Evolutionary conservation across 257 asterid genomes (phyloP), one percentile per base, ranked within the genome.

Genomic region (Gentiana straminea): DNA sequence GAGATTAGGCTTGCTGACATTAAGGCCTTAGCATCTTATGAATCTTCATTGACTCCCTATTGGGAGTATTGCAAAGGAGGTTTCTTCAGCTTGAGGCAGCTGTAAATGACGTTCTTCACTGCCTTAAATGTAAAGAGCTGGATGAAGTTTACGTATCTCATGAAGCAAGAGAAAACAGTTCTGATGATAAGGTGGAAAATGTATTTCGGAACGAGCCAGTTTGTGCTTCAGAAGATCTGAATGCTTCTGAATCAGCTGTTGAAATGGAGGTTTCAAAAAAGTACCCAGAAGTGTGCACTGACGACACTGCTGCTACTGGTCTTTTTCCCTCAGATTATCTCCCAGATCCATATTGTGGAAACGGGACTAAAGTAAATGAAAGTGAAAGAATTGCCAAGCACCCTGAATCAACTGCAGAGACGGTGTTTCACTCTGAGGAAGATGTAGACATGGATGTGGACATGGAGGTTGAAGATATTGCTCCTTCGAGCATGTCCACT

Each of bases 401-500:
- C 54, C 66, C 55, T 68, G 86, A 70, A 52, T 58, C 39, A 38
- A 52, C 73, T 64, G 68, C 75, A 32, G 41, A 67, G 52, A 59
- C 76, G 38, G 57, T 61, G 44, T 64, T 58, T 64, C 82, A 67
- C 55, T 64, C 78, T 47, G 79, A 60, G 60, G 92, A 86, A 65
- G 98, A 86, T 43, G 82, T 75, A 45, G 96, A 91, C 72, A 91
- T 91, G 98, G 98, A 91, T 63, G 84, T 91, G 60, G 98, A 91
- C 75, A 84, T 91, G 98, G 98, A 91, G 79, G 92, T 91, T 61
- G 98, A 91, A 69, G 98, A 86, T 50, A 54, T 81, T 33, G 65
- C 61, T 68, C 70, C 90, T 68, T 33, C 79, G 8, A 52, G 68
- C 63, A 65, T 54, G 36, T 63, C 76, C 34, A 64, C 70, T 39